Percentiles rank a stretch among this genome's conserved stretches.
Conservation (phyloP, 768 basidiomycete genomes). For the Russula sp. region DNA sequence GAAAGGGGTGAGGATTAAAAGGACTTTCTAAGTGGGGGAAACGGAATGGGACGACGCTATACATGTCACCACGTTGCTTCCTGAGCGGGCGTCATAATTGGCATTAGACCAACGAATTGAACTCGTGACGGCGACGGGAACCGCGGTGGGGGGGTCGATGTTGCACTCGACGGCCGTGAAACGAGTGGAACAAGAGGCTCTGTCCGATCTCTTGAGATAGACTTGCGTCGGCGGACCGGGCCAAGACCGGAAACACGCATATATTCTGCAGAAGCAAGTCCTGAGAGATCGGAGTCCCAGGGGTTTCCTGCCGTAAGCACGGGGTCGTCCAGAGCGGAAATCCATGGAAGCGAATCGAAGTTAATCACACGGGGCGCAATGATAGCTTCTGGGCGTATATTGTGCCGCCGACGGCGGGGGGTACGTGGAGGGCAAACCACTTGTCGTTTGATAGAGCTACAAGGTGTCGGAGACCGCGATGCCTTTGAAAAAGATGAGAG, state of each 20-base stretch:
- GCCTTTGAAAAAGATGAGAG: slow-evolving; percentile 13
- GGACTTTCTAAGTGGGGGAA: slow-evolving; percentile 16
- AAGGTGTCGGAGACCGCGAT: slow-evolving; percentile 31
- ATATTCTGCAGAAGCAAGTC: slow-evolving; percentile 22
- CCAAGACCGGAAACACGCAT: slow-evolving; percentile 22
- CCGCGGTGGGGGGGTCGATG: slow-evolving; percentile 30
- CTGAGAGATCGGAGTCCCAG: slow-evolving; percentile 31
- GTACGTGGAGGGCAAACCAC: slow-evolving; percentile 26
- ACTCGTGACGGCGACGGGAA: slow-evolving; percentile 27
- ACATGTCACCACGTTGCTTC: slow-evolving; percentile 12
- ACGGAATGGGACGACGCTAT: slow-evolving; percentile 10
- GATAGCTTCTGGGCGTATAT: slow-evolving; percentile 19
- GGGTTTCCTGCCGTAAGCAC: slow-evolving; percentile 21
- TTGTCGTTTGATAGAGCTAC: slow-evolving; percentile 29
- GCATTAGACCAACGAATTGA: slow-evolving; percentile 30
- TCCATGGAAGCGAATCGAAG: slow-evolving; percentile 31
- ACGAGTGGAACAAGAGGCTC: slow-evolving; percentile 18
- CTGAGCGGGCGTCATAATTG: slow-evolving; percentile 27
- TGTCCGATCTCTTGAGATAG: slow-evolving; percentile 21
- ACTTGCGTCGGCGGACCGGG: slow-evolving; percentile 30
- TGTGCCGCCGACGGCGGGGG: slow-evolving; percentile 30
- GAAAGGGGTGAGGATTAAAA: slow-evolving; percentile 23
- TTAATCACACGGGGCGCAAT: slow-evolving; percentile 19
- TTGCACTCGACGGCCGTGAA: slow-evolving; percentile 5
- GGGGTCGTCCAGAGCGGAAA: slow-evolving; percentile 27